Evolutionary conservation across 306 rosid species (phyloP).

Genomic region (Cucurbita maxima): DNA sequence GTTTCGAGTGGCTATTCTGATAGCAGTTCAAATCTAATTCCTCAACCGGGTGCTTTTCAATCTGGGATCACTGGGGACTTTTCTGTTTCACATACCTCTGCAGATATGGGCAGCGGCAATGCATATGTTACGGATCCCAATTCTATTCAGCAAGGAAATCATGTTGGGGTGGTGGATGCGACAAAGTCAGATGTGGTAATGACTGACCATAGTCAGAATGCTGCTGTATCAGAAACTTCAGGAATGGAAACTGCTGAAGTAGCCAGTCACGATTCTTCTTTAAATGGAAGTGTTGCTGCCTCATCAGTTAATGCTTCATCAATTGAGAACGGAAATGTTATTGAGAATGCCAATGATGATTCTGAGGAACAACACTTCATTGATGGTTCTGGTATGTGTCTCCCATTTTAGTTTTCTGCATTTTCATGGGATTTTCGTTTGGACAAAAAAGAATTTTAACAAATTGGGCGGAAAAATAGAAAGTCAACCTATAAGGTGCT

Average conservation of each 20-base stretch:
- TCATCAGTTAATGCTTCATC: slow-evolving; percentile 15
- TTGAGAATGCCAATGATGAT: slow-evolving; percentile 30
- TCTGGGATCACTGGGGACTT: slow-evolving; percentile 28
- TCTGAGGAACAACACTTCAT: slow-evolving; percentile 43
- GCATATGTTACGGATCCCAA: slow-evolving; percentile 26
- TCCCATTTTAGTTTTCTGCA: neutral
- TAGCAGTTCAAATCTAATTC: slow-evolving; percentile 16
- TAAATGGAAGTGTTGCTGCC: slow-evolving; percentile 24
- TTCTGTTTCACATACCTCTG: slow-evolving; percentile 14
- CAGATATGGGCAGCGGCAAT: slow-evolving; percentile 29
- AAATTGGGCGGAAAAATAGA: neutral
- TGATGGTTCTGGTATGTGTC: slow-evolving; percentile 55
- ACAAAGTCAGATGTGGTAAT: slow-evolving; percentile 19
- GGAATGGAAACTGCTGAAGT: slow-evolving; percentile 17
- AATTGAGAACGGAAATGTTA: slow-evolving; percentile 45
- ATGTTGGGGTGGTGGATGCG: slow-evolving; percentile 21
- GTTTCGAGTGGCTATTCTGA: slow-evolving; percentile 38
- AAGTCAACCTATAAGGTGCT: neutral
- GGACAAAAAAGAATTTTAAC: neutral
- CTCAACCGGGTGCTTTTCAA: slow-evolving; percentile 16
- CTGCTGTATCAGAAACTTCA: slow-evolving; percentile 18
- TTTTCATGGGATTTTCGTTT: neutral
- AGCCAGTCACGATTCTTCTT: slow-evolving; percentile 33
- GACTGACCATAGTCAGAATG: slow-evolving; percentile 21
- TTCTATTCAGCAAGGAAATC: slow-evolving; percentile 35